Percentiles rank a stretch among this genome's conserved stretches.
phyloP scores from a whole-genome alignment of 192 early-diverging fungal genomes.

The Obelidium mucronatum region DNA sequence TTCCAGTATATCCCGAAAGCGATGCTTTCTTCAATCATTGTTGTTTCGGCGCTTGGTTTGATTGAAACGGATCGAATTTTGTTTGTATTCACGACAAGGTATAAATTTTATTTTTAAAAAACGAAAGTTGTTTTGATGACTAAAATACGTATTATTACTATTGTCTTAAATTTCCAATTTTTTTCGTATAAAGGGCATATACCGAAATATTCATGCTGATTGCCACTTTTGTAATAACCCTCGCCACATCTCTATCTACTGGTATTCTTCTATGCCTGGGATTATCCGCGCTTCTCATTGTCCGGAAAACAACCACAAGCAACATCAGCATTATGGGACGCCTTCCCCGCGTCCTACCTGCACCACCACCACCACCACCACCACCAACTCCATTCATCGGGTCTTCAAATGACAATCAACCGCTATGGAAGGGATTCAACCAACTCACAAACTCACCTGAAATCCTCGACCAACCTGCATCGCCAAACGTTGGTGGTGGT shows the following conservation, averaged over 20 bases:
- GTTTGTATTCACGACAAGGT: slow-evolving; percentile 68
- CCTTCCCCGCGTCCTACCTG: slow-evolving; percentile 3
- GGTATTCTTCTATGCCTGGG: slow-evolving; percentile 47
- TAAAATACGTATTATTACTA: background rate
- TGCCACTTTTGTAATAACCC: slow-evolving; percentile 39
- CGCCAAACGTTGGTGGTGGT: too few relatives aligned
- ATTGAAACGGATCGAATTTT: slow-evolving; percentile 78
- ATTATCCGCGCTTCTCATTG: slow-evolving; percentile 41
- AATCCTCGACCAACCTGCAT: too few relatives aligned
- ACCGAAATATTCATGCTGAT: slow-evolving; percentile 42
- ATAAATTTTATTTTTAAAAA: background rate
- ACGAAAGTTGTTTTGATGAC: background rate
- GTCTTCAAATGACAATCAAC: too few relatives aligned
- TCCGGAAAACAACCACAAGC: slow-evolving; percentile 37
- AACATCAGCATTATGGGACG: slow-evolving; percentile 47
- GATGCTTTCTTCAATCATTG: slow-evolving; percentile 82
- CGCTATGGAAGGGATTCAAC: too few relatives aligned
- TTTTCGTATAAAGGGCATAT: slow-evolving; percentile 8
- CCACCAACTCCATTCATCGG: background rate
- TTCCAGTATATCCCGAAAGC: slow-evolving; percentile 81
- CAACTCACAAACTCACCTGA: background rate
- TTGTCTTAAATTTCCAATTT: background rate
- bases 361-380: background rate
- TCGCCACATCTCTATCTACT: slow-evolving; percentile 34
- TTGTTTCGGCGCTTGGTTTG: slow-evolving; percentile 80